A percentile compares a stretch with the other conserved stretches of the same genome.
Conservation (phyloP, 2,329 filamentous ascomycete genomes). For the Hymenoscyphus albidus region DNA sequence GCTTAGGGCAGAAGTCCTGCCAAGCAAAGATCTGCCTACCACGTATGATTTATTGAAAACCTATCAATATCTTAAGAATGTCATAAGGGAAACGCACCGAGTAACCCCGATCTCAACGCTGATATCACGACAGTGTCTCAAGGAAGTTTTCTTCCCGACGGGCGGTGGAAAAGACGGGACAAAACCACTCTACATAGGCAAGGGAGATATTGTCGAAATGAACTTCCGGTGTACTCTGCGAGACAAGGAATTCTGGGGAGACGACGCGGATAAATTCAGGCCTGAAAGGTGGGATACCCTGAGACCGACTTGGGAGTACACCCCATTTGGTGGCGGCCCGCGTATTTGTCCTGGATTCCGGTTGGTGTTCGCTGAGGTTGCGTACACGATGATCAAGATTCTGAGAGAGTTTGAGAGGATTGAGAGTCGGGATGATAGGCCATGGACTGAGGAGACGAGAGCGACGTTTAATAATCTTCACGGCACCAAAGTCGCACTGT, state of each 20-base stretch:
- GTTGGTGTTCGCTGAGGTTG: neutral
- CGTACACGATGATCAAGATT: neutral
- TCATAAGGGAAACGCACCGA: conserved; percentile 1
- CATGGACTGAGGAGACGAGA: neutral
- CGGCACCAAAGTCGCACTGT: neutral
- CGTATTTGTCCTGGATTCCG: neutral
- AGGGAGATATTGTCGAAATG: neutral
- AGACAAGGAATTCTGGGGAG: neutral
- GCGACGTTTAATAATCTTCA: neutral
- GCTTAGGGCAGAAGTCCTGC: neutral
- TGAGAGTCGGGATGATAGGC: neutral
- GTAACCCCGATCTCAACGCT: neutral
- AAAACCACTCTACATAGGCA: neutral
- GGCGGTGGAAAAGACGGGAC: neutral
- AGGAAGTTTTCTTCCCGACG: neutral
- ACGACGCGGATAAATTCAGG: neutral
- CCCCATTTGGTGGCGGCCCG: conserved; percentile 3
- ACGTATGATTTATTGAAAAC: conserved; percentile 3
- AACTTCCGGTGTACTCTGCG: neutral
- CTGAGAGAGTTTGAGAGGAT: neutral
- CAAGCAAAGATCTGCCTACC: neutral
- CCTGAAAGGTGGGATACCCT: neutral
- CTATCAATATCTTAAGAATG: neutral
- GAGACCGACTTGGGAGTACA: neutral
- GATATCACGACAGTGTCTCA: neutral